phyloP scores from a whole-genome alignment of 345 rosid genomes.

The Murraya koenigii region DNA sequence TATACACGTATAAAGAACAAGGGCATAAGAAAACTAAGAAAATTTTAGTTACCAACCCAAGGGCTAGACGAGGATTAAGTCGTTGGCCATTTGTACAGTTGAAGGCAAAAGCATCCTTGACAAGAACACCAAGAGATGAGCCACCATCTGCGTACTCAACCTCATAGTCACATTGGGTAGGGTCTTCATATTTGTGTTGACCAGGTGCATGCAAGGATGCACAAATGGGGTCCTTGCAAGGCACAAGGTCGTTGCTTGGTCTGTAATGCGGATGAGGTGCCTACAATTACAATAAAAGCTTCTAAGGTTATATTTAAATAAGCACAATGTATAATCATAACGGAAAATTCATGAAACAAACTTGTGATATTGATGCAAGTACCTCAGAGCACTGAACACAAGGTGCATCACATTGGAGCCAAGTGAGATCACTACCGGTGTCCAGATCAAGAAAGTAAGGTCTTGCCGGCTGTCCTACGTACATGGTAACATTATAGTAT shows the following conservation, averaged over 20 bases:
- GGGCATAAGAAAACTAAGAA: not conserved
- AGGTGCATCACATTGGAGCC: conserved; percentile 97
- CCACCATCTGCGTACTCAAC: conserved; percentile 94
- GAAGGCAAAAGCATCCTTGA: conserved; percentile 66
- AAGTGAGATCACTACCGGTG: conserved; percentile 94
- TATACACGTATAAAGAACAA: not conserved
- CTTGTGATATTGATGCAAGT: not conserved
- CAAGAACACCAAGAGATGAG: conserved; percentile 88
- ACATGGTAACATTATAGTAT: conserved; percentile 70
- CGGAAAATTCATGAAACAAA: not conserved
- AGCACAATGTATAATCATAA: not conserved
- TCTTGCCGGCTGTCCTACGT: conserved; percentile 73
- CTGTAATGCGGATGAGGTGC: conserved; percentile 83
- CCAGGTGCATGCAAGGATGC: conserved; percentile 58
- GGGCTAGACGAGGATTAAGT: conserved; percentile 62
- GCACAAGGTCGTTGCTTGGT: conserved; percentile 65
- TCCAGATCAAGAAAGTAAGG: conserved; percentile 94
- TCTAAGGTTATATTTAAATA: not conserved
- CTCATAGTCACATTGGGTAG: conserved; percentile 82
- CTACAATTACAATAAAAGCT: conserved; percentile 32
- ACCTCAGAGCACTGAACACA: conserved; percentile 68
- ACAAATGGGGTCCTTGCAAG: conserved; percentile 72
- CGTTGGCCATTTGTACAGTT: conserved; percentile 51
- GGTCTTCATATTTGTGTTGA: conserved; percentile 48
- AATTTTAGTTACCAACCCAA: conserved; percentile 50